These are phyloP conservation scores for Russula foetens DNA, from an alignment of 768 basidiomycete genomes.

Conservation along the genomic window DNA sequence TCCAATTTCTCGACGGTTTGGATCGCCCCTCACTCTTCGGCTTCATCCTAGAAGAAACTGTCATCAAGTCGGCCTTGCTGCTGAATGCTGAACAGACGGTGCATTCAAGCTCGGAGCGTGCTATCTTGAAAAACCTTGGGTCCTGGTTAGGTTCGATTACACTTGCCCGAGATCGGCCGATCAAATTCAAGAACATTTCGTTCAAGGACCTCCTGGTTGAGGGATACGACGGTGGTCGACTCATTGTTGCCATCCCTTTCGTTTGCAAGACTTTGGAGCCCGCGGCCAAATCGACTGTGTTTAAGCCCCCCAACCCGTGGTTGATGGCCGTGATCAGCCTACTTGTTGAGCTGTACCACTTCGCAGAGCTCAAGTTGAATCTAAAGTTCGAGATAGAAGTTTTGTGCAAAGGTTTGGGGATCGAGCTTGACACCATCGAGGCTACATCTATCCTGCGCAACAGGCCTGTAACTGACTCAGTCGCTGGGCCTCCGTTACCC, in stretches of 20 bases:
- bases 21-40: conserved; percentile 57
- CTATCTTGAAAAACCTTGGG: conserved; percentile 86
- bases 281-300: conserved; percentile 82
- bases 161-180: conserved; percentile 84
- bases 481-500: conserved; percentile 55
- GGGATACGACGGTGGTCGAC: conserved; percentile 85
- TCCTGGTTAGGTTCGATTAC: conserved; percentile 94
- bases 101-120: conserved; percentile 77
- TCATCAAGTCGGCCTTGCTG: conserved; percentile 74
- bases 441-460: conserved; percentile 76
- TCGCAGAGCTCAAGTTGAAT: conserved; percentile 91
- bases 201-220: conserved; percentile 97
- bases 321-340: conserved; percentile 91
- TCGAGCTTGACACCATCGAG: conserved; percentile 80
- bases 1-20: conserved; percentile 85
- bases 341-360: conserved; percentile 93
- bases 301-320: conserved; percentile 97
- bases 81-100: conserved; percentile 90
- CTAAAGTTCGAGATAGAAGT: conserved; percentile 99
- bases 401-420: conserved; percentile 83
- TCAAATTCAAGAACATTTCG: conserved; percentile 87
- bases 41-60: conserved; percentile 90
- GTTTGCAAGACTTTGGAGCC: conserved; percentile 96
- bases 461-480: conserved; percentile 53
- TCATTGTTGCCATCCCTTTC: conserved; percentile 94